A percentile compares a stretch with the other conserved stretches of the same genome.
Evolutionary conservation across 108 stramenopile species (phyloP).

Genomic region (Nitzschia sp.): DNA sequence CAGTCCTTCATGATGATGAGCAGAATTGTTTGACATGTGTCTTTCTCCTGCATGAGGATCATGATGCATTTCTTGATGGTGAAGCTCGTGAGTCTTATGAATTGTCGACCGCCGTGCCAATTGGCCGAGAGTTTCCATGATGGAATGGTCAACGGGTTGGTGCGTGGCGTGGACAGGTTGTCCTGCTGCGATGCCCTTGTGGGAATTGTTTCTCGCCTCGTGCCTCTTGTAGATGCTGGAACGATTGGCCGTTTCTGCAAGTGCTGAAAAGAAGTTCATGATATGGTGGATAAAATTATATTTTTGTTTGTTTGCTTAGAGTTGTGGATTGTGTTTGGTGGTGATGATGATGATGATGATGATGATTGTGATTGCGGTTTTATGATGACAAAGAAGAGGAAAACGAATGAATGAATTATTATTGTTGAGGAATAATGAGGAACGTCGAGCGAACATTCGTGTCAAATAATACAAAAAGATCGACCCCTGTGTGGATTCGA

Average conservation of each 20-base stretch:
- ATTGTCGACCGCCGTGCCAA: background rate
- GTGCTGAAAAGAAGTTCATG: background rate
- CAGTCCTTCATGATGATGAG: background rate
- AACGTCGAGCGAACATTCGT: too few species aligned
- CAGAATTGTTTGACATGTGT: background rate
- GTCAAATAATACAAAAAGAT: too few species aligned
- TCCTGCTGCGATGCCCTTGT: background rate
- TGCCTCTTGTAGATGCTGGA: conserved; percentile 12
- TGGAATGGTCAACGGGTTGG: background rate
- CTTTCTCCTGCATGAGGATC: conserved; percentile 11
- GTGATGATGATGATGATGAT: too few species aligned
- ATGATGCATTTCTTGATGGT: conserved; percentile 9
- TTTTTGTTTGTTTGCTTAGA: too few species aligned
- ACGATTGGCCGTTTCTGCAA: background rate
- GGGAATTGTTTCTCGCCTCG: background rate
- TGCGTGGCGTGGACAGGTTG: conserved; percentile 3
- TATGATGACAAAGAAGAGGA: too few species aligned
- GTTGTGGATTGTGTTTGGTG: too few species aligned
- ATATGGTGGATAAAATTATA: too few species aligned
- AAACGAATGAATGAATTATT: too few species aligned
- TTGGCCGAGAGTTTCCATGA: conserved; percentile 4
- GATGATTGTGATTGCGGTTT: too few species aligned
- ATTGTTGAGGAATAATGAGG: too few species aligned
- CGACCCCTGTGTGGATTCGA: too few species aligned
- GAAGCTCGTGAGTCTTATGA: background rate